These are phyloP conservation scores for Mrakia blollopis DNA, from an alignment of 768 basidiomycete genomes.

Conservation along the genomic window DNA sequence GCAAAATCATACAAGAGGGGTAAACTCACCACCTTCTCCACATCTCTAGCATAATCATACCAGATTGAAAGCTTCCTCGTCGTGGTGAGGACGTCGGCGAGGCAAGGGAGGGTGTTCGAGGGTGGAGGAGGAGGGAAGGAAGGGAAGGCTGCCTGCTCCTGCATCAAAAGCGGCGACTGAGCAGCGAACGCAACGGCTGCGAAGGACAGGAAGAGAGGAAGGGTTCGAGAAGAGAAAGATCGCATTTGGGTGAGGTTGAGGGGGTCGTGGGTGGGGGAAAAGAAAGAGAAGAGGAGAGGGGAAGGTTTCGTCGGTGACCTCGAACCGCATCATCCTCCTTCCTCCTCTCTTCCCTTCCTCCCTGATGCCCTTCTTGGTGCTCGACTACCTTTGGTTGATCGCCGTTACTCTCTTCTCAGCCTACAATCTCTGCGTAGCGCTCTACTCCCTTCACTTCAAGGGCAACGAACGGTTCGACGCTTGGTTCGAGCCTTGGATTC, in stretches of 20 bases:
- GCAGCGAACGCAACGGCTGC: neutral
- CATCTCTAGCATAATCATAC: constrained; percentile 22
- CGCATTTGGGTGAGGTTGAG: neutral
- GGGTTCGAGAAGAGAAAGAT: neutral
- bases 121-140: neutral
- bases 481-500: neutral
- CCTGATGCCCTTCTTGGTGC: neutral
- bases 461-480: neutral
- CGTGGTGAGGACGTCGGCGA: constrained; percentile 18
- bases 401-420: neutral
- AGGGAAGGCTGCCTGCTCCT: neutral
- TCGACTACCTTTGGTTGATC: neutral
- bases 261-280: neutral
- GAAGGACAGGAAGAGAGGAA: neutral
- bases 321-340: neutral
- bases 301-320: neutral
- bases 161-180: neutral
- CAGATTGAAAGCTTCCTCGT: constrained; percentile 1
- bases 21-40: constrained; percentile 5
- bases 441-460: neutral
- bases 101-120: neutral
- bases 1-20: too few relatives aligned
- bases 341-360: neutral
- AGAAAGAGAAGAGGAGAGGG: neutral
- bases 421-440: neutral